Evolutionary conservation across 2,329 filamentous ascomycete genomes (phyloP), one percentile per base, ranked within the genome.

Genomic region (Microsporum audouinii): DNA sequence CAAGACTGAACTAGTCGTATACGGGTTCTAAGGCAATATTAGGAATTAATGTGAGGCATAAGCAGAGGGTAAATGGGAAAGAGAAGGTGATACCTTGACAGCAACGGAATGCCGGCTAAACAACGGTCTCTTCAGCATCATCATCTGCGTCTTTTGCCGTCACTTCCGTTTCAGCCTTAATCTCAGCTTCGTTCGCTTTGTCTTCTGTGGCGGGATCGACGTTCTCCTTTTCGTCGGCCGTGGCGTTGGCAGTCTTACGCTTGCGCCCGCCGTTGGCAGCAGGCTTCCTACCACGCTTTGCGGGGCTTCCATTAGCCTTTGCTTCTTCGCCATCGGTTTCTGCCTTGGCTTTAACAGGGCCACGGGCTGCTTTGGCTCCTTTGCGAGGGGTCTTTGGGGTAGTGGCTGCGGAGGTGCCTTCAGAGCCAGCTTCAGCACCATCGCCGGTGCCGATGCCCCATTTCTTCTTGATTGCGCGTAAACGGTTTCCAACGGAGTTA

Each of bases 401-500:
- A 33, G 38, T 10, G 6, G 57, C 14, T 17, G 57, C 27, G 3
- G 36, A 23, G n/a, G 47, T 39, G 39, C 34, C 58, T 6, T 23
- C 55, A 3, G 31, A 6, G 4, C 59, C 51, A 10, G 58, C 36
- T 38, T 27, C 47, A 12, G 36, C 45, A 7, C 45, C 34, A 41
- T 55, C 60, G 6, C 8, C 27, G 14, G 8, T 31, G 2, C 47
- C 49, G 8, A 60, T 51, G 17, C 55, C 58, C 49, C 68, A 68
- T 14, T 66, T 65, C 57, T 70, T 71, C 23, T 66, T 65, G 7
- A 73, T 34, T 1, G 56, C 29, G 23, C 68, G 62, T 34, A 70
- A 67, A 10, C 71, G 66, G 57, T 73, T 73, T 1, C 63, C 66
- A 5, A 67, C 68, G 0, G 68, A 71, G 5, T 56, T 62, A 10